Evolutionary conservation across 768 basidiomycete species (phyloP), one percentile per base, ranked within the genome.

Genomic region (Neoboletus subvelutipes): DNA sequence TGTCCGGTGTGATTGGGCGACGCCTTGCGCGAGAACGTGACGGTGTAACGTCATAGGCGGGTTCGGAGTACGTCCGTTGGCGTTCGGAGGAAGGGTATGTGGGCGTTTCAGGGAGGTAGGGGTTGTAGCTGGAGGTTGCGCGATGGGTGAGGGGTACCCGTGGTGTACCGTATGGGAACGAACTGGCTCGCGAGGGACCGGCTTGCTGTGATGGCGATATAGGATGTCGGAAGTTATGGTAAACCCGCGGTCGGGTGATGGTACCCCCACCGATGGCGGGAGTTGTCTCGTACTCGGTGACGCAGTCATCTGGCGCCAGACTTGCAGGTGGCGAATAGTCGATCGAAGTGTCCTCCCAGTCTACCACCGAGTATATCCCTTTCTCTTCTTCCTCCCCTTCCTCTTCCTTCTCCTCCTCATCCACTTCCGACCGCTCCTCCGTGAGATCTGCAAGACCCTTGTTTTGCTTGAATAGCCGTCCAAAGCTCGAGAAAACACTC

Each of bases 221-320:
- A 34, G 48, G 43, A 34, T 46, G 1, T 51, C 52, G 62, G 20
- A 54, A 17, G 31, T 49, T 33, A 69, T 95, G 95, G 60, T 84
- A 85, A 33, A 95, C 81, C 6, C 94, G 78, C 1, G 95, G 95
- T 15, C 92, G 84, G 11, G 88, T 88, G 62, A 97, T 83, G 1
- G 83, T 86, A 0, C 94, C 94, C 15, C 94, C 94, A 18, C 95
- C 94, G 5, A 97, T 88, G 3, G 95, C 94, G 13, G 94, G 92
- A 36, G 94, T 84, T 1, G 89, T 88, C 69, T 96, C 92, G 71
- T 88, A 94, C 66, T 92, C 90, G 12, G 79, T 72, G 40, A 80
- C 68, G 20, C 75, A 71, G 53, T 81, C 79, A 45, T 76, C 77
- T 45, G 76, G 69, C 9, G 65, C 60, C 26, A 77, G 67, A 46